Base-by-base conservation (phyloP, 345 rosid genomes). In the Sisymbrium altissimum region DNA sequence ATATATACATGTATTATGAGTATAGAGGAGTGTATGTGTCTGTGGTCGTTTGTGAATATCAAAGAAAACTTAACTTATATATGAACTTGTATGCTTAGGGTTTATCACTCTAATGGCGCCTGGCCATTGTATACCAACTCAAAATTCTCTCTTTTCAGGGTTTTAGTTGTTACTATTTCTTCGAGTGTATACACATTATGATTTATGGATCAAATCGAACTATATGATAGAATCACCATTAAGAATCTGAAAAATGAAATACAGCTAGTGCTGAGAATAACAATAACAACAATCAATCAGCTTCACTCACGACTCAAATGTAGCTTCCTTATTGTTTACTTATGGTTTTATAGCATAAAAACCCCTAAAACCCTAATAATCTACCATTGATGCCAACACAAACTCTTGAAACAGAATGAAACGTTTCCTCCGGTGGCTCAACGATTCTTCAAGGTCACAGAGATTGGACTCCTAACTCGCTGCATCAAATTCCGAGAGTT, bases 381-480 rank as follows among this genome's bases (percentile, higher is more conserved):
- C 17, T 14, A 43, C 46, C 46, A n/a, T n/a, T 43, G 17, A 41
- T 4, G 14, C 44, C 3, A 40, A 12, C n/a, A 40, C 44, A 40
- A 40, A 12, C 14, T 40, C 44, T 40, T 40, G 44, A 44, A 66
- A 64, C 48, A 54, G 48, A 62, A 32, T 35, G 45, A 40, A 64
- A 40, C 6, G 32, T 43, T 55, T 48, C 21, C 57, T 17, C 38
- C 1, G 0, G 25, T 46, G 66, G 56, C 66, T 77, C 45, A 66
- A 36, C 52, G 74, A 66, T 69, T 78, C 79, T 78, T 88, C 86
- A 91, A 86, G 12, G 92, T 89, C 70, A 91, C 92, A 18, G 97
- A 86, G 70, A 93, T 86, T 77, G 98, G 97, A 65, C 96, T 93
- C 64, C 83, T 85, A 57, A 91, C 94, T 74, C 84, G 73, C 72